Conservation (phyloP, 2,329 filamentous ascomycete species). For the Incumbomyces lentus region DNA sequence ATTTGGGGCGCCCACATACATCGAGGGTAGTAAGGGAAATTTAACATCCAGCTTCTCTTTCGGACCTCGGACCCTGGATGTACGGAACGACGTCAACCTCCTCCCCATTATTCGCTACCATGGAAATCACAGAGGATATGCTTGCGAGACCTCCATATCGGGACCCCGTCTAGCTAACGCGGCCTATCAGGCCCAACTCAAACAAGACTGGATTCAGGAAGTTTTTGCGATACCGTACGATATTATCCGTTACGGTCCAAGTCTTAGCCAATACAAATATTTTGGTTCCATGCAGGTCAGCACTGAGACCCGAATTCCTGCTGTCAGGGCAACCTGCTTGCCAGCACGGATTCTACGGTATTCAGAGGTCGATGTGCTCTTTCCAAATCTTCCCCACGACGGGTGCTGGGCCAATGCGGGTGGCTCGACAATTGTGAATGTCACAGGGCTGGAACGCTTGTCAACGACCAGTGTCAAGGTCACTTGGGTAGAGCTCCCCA, state of each 20-base stretch:
- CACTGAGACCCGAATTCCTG: slow-evolving; percentile 1
- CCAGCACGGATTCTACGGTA: not conserved
- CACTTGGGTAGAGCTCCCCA: not conserved
- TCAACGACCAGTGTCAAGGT: not conserved
- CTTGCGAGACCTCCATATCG: slow-evolving; percentile 4
- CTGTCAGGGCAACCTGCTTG: not conserved
- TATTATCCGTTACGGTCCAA: not conserved
- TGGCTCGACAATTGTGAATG: not conserved
- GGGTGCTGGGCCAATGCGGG: not conserved
- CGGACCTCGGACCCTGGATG: not conserved
- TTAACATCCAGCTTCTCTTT: slow-evolving; percentile 1
- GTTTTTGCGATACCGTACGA: not conserved
- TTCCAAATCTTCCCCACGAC: not conserved
- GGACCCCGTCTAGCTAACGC: not conserved
- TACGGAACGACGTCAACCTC: not conserved
- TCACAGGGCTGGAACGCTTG: not conserved
- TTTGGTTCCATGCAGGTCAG: not conserved
- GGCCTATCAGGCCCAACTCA: slow-evolving; percentile 1
- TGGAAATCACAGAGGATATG: slow-evolving; percentile 2
- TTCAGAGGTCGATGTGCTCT: not conserved
- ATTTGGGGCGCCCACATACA: not conserved
- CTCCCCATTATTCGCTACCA: not conserved
- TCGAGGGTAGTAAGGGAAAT: not conserved
- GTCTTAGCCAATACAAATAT: slow-evolving; percentile 6
- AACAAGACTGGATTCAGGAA: slow-evolving; percentile 2